Evolutionary conservation across 345 rosid species (phyloP).

Genomic region (Aurinia saxatilis): DNA sequence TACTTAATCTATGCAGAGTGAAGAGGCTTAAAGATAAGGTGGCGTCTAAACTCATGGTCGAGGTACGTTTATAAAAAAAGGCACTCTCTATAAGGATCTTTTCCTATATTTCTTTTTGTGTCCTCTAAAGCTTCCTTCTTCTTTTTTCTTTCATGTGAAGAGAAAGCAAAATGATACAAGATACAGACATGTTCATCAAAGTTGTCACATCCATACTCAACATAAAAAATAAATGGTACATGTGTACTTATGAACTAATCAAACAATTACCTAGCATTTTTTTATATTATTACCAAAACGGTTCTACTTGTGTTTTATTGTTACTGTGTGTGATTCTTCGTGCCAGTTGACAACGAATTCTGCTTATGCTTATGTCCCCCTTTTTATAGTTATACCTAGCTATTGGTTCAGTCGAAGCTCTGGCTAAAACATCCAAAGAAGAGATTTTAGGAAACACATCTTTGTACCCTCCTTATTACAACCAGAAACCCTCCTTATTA

Average conservation of each 20-base stretch:
- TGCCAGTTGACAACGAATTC: no score
- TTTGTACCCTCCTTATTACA: no score
- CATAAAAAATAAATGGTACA: constrained; percentile 77
- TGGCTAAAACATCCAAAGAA: constrained; percentile 76
- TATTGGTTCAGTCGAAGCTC: constrained; percentile 81
- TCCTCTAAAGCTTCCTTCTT: background rate
- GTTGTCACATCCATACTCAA: constrained; percentile 74
- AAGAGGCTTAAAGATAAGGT: constrained; percentile 57
- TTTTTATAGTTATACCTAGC: constrained; percentile 71
- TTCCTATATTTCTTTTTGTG: background rate
- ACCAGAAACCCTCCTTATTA: no score
- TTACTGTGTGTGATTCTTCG: no score
- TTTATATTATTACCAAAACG: background rate
- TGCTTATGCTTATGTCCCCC: background rate
- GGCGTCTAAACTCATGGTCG: constrained; percentile 55
- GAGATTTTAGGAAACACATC: constrained; percentile 59
- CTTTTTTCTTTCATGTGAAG: constrained; percentile 36
- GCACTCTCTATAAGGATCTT: background rate
- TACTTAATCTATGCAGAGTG: constrained; percentile 39
- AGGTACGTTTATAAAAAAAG: constrained; percentile 49
- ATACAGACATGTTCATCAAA: constrained; percentile 48
- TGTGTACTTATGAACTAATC: constrained; percentile 1
- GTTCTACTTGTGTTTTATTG: no score
- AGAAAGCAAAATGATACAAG: constrained; percentile 54
- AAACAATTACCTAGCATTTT: background rate